Percentiles rank a stretch among this genome's conserved stretches.
Conservation (phyloP, 1,139 yeast species). For the Kodamaea suecica region DNA sequence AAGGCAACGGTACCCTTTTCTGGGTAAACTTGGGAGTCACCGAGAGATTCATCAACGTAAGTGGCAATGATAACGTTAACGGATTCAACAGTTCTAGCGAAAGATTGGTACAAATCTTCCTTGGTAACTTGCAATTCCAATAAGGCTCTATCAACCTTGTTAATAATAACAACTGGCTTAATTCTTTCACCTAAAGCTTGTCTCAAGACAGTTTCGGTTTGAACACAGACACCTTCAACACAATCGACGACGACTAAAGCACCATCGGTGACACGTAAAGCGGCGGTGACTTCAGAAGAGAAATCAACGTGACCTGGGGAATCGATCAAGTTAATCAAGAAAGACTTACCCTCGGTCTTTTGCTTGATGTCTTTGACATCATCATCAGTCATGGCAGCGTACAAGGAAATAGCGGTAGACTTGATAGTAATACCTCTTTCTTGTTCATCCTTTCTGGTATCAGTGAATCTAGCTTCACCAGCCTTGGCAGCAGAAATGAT, state of each 20-base stretch:
- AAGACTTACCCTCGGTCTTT: slow-evolving; percentile 91
- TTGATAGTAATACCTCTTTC: slow-evolving; percentile 99
- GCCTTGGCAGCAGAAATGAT: slow-evolving; percentile 99
- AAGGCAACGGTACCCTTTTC: slow-evolving; percentile 99
- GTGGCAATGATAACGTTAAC: slow-evolving; percentile 98
- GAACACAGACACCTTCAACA: slow-evolving; percentile 99
- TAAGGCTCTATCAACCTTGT: slow-evolving; percentile 99
- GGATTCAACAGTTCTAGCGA: slow-evolving; percentile 98
- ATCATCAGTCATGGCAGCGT: slow-evolving; percentile 84
- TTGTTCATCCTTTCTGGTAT: slow-evolving; percentile 99
- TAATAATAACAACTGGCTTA: slow-evolving; percentile 96
- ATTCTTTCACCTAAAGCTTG: slow-evolving; percentile 99
- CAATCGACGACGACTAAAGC: slow-evolving; percentile 99
- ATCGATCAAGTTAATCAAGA: slow-evolving; percentile 97
- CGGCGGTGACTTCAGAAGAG: slow-evolving; percentile 99
- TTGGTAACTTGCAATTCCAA: slow-evolving; percentile 98
- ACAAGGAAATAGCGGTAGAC: slow-evolving; percentile 97
- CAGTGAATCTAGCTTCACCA: slow-evolving; percentile 99
- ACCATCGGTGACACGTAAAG: slow-evolving; percentile 99
- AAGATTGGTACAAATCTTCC: slow-evolving; percentile 98
- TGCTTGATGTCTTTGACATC: slow-evolving; percentile 94
- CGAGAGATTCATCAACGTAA: slow-evolving; percentile 84
- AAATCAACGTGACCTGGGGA: slow-evolving; percentile 99
- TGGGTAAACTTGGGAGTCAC: slow-evolving; percentile 99
- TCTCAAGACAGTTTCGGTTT: slow-evolving; percentile 99